Evolutionary conservation across 768 basidiomycete genomes (phyloP).

Genomic region (Chlorophyllum brunneum): DNA sequence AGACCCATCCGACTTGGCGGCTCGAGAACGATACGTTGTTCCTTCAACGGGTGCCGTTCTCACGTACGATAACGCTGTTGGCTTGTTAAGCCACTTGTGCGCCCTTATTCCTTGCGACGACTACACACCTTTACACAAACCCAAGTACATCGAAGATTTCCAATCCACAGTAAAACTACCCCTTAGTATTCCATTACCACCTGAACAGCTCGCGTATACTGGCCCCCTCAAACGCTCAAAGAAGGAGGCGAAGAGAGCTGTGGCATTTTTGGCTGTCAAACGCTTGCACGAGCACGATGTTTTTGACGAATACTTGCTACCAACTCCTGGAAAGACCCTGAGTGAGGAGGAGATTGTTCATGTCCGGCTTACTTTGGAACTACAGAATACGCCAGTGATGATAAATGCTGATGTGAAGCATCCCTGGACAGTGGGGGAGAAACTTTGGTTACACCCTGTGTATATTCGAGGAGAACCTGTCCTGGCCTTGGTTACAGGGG

Average conservation of each 20-base stretch:
- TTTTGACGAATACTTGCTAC: constrained; percentile 80
- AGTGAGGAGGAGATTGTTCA: constrained; percentile 52
- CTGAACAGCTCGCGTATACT: constrained; percentile 47
- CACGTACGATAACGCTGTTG: constrained; percentile 73
- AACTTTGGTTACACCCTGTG: constrained; percentile 63
- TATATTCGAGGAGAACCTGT: constrained; percentile 42
- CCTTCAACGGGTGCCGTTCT: constrained; percentile 72
- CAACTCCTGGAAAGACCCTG: constrained; percentile 50
- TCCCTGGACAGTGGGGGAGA: constrained; percentile 59
- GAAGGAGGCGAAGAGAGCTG: constrained; percentile 79
- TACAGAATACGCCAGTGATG: constrained; percentile 42
- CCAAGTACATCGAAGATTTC: constrained; percentile 63
- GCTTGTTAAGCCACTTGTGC: constrained; percentile 72
- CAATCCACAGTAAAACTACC: constrained; percentile 60
- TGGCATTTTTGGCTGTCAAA: constrained; percentile 75
- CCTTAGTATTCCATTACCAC: constrained; percentile 55
- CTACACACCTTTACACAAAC: constrained; percentile 58
- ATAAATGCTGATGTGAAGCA: constrained; percentile 61
- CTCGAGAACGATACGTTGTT: constrained; percentile 73
- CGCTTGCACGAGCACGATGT: constrained; percentile 65
- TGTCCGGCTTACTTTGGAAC: constrained; percentile 30
- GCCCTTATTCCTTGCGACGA: constrained; percentile 69
- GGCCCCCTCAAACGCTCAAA: constrained; percentile 67
- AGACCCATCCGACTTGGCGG: constrained; percentile 53
- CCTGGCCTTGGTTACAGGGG: constrained; percentile 69